phyloP scores from a whole-genome alignment of 495 filamentous ascomycete species.

The Annulohypoxylon maeteangense region DNA sequence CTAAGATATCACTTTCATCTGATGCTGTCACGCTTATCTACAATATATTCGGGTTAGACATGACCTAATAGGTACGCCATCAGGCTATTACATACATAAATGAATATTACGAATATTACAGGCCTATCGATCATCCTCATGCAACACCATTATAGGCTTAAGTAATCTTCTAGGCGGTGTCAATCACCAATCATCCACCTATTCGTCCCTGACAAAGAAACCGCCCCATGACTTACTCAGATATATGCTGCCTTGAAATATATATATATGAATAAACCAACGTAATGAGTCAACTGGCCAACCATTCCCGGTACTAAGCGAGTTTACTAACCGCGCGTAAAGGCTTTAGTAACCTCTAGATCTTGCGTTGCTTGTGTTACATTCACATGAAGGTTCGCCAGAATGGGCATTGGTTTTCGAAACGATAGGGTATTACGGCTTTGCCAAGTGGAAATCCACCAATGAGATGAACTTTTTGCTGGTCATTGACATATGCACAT shows the following conservation, averaged over 20 bases:
- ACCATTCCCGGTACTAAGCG: neutral
- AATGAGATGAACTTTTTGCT: constrained; percentile 14
- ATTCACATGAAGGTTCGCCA: constrained; percentile 13
- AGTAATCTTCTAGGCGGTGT: neutral
- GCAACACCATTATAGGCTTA: neutral
- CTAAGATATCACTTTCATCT: neutral
- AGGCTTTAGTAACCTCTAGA: neutral
- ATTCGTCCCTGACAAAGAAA: neutral
- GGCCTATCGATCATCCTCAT: constrained; percentile 5
- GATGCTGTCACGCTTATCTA: constrained; percentile 4
- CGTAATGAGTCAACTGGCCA: neutral
- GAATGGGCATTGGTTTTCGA: constrained; percentile 13
- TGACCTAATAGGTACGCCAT: neutral
- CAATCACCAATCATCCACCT: constrained; percentile 1
- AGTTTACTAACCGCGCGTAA: neutral
- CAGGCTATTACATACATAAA: constrained; percentile 3
- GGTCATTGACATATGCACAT: constrained; percentile 28
- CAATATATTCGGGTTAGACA: neutral
- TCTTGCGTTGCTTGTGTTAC: constrained; percentile 9
- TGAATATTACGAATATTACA: neutral
- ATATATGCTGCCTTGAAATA: neutral
- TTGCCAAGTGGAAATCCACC: constrained; percentile 32
- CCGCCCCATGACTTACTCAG: neutral
- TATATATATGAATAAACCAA: neutral
- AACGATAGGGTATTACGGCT: constrained; percentile 36